These are phyloP conservation scores for Daldinia sp. DNA, from an alignment of 2,329 filamentous ascomycete genomes.

Conservation along the genomic window DNA sequence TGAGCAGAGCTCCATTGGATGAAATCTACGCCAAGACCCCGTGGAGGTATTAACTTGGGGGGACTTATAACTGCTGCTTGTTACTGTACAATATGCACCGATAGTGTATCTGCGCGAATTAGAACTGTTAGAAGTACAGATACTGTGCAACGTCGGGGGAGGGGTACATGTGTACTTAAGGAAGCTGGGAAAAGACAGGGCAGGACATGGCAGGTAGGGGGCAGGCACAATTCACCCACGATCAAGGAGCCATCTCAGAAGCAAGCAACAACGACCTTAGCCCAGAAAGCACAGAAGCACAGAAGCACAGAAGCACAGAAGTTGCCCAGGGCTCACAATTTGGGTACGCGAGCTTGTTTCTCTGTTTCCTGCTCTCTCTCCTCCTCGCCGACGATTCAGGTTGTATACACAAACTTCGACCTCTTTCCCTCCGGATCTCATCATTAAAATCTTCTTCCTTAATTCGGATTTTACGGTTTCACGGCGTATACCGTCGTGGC, in stretches of 20 bases:
- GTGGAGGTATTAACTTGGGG: slow-evolving; percentile 22
- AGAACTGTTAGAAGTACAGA: not conserved
- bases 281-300: slow-evolving; percentile 20
- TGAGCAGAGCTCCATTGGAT: slow-evolving; percentile 13
- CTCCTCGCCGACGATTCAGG: slow-evolving; percentile 15
- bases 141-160: not conserved
- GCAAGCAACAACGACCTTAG: slow-evolving; percentile 8
- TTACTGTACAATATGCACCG: slow-evolving; percentile 27
- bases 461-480: slow-evolving; percentile 41
- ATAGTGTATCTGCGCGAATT: not conserved
- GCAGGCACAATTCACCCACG: slow-evolving; percentile 21
- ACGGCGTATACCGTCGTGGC: slow-evolving; percentile 41
- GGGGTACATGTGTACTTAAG: not conserved
- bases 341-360: slow-evolving; percentile 20
- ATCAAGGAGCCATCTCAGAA: slow-evolving; percentile 21
- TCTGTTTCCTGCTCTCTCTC: slow-evolving; percentile 13
- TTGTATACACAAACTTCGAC: slow-evolving; percentile 30
- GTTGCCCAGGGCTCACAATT: slow-evolving; percentile 30
- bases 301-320: not conserved
- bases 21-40: slow-evolving; percentile 19
- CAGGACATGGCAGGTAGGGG: slow-evolving; percentile 12
- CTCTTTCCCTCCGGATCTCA: slow-evolving; percentile 33
- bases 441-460: slow-evolving; percentile 28
- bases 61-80: not conserved
- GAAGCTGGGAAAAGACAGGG: not conserved